phyloP scores from a whole-genome alignment of 192 early-diverging fungal genomes.

The Backusella morwellensis region DNA sequence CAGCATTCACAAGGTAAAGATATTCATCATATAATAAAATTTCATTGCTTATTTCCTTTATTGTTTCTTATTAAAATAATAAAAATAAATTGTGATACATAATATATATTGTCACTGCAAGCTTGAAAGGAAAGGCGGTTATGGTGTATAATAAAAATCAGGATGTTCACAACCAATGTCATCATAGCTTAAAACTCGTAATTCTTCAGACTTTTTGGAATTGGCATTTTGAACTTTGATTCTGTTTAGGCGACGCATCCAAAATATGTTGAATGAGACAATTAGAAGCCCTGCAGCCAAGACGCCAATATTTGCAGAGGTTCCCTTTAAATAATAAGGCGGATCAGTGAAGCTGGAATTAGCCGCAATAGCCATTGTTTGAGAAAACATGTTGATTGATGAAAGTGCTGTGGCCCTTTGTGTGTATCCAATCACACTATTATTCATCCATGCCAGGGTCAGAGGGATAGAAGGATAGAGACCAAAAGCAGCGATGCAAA shows the following conservation, averaged over 20 bases:
- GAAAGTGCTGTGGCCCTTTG: neutral
- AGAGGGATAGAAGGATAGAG: slow-evolving; percentile 16
- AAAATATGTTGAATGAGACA: neutral
- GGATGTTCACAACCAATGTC: slow-evolving; percentile 16
- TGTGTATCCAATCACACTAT: slow-evolving; percentile 17
- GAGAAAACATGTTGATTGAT: slow-evolving; percentile 9
- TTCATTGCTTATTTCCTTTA: neutral
- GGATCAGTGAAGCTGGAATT: slow-evolving; percentile 11
- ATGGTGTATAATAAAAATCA: slow-evolving; percentile 17
- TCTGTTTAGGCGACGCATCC: neutral
- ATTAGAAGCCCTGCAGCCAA: neutral
- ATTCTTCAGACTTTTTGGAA: neutral
- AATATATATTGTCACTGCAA: neutral
- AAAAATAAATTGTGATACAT: neutral
- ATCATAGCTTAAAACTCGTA: slow-evolving; percentile 3
- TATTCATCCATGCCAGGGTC: slow-evolving; percentile 10
- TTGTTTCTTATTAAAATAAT: neutral
- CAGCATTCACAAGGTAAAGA: neutral
- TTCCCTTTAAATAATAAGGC: slow-evolving; percentile 7
- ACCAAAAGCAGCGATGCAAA: slow-evolving; percentile 13
- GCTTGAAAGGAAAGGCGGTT: neutral
- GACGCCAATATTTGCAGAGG: neutral
- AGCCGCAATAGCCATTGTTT: slow-evolving; percentile 9
- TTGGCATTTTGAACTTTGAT: neutral
- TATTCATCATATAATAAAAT: neutral